phyloP scores from a whole-genome alignment of 2,329 filamentous ascomycete species.

The Fusarium nelsonii region DNA sequence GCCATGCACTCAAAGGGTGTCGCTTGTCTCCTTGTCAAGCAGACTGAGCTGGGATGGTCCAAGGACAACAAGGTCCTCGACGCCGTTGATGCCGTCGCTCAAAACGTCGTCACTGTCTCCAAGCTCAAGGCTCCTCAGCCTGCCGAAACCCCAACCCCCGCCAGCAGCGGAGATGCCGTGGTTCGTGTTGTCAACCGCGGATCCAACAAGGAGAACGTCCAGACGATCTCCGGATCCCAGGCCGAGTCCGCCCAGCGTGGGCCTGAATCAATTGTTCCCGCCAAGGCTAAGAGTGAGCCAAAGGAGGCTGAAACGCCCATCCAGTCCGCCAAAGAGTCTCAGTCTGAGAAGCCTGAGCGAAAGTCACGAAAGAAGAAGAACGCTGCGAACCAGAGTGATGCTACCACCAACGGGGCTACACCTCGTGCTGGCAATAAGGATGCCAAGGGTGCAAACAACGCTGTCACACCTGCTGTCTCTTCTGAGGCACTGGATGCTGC shows the following conservation, averaged over 20 bases:
- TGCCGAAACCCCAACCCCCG: conserved; percentile 50
- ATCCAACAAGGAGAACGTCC: conserved; percentile 54
- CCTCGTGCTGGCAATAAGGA: conserved; percentile 54
- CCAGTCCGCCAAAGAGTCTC: conserved; percentile 55
- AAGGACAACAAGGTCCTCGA: conserved; percentile 88
- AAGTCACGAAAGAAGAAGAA: conserved; percentile 76
- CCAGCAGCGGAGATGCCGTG: conserved; percentile 54
- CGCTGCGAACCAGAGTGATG: conserved; percentile 59
- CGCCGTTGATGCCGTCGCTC: conserved; percentile 79
- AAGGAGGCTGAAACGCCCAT: conserved; percentile 63
- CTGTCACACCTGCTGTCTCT: conserved; percentile 50
- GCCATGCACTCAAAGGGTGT: conserved; percentile 98
- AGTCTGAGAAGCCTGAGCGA: conserved; percentile 71
- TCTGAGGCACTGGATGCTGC: conserved; percentile 66
- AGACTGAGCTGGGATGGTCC: conserved; percentile 91
- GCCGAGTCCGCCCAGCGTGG: conserved; percentile 50
- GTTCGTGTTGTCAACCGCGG: conserved; percentile 54
- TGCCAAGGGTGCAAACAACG: conserved; percentile 50
- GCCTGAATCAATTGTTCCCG: conserved; percentile 51
- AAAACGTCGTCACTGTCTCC: conserved; percentile 79
- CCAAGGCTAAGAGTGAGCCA: conserved; percentile 58
- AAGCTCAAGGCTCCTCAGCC: conserved; percentile 71
- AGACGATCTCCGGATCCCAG: conserved; percentile 43
- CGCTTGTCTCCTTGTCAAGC: conserved; percentile 87
- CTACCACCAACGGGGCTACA: conserved; percentile 57